phyloP scores from a whole-genome alignment of 768 basidiomycete species.

The Termitomyces sp. region DNA sequence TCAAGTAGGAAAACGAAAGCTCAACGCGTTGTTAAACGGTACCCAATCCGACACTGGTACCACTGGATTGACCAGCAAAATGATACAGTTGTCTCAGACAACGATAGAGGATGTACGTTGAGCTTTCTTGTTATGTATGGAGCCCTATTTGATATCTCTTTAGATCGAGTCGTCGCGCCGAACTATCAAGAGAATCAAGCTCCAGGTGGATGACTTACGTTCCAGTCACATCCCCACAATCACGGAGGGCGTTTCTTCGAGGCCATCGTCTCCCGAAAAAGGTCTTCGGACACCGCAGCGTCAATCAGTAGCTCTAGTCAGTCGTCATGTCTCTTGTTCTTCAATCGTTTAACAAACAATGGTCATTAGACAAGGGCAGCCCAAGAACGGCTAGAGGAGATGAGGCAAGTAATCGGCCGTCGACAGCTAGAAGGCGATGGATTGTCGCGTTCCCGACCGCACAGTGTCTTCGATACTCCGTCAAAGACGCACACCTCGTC shows the following conservation, averaged over 20 bases:
- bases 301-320: conserved; percentile 36
- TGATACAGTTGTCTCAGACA: conserved; percentile 44
- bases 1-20: conserved; percentile 37
- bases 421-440: conserved; percentile 43
- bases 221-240: conserved; percentile 13
- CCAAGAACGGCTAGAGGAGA: conserved; percentile 76
- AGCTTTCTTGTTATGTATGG: not conserved
- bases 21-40: conserved; percentile 19
- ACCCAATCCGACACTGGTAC: conserved; percentile 16
- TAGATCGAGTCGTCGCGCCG: conserved; percentile 71
- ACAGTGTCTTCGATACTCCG: conserved; percentile 31
- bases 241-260: conserved; percentile 29
- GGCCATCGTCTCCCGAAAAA: conserved; percentile 57
- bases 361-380: conserved; percentile 61
- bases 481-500: conserved; percentile 7
- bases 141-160: not conserved
- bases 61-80: conserved; percentile 35
- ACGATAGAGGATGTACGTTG: conserved; percentile 63
- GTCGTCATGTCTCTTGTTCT: conserved; percentile 7
- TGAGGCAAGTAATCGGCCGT: conserved; percentile 66
- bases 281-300: conserved; percentile 42
- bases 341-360: not conserved
- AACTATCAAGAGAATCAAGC: conserved; percentile 68
- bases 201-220: conserved; percentile 53
- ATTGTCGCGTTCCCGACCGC: conserved; percentile 43